These are phyloP conservation scores for Backusella luteola DNA, from an alignment of 192 early-diverging fungal genomes.

Conservation along the genomic window DNA sequence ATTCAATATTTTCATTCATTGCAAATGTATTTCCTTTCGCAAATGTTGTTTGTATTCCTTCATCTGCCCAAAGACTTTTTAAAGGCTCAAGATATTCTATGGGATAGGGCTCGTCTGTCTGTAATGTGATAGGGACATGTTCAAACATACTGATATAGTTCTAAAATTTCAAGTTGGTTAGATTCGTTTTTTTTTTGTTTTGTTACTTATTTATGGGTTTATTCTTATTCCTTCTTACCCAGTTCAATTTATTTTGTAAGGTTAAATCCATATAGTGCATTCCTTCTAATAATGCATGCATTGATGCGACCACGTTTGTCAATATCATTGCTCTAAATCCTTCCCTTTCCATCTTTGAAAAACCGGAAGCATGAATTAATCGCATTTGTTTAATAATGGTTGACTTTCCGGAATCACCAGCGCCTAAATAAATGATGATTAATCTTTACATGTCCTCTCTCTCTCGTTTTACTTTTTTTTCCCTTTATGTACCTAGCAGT, in stretches of 20 bases:
- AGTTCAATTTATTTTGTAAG: slow-evolving; percentile 36
- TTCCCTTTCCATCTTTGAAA: slow-evolving; percentile 30
- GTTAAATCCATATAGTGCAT: slow-evolving; percentile 16
- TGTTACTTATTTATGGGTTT: not conserved
- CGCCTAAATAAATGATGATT: slow-evolving; percentile 30
- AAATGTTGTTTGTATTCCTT: slow-evolving; percentile 42
- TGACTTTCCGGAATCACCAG: slow-evolving; percentile 55
- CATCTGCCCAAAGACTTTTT: slow-evolving; percentile 50
- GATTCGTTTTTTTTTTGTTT: not conserved
- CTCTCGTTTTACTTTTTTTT: not conserved
- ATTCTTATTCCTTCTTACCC: not conserved
- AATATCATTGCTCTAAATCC: slow-evolving; percentile 46
- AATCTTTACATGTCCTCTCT: too few species aligned
- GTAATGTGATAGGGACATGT: slow-evolving; percentile 29
- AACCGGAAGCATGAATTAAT: slow-evolving; percentile 24
- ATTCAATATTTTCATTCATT: slow-evolving; percentile 51
- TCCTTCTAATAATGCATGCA: slow-evolving; percentile 52
- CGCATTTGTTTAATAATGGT: slow-evolving; percentile 55
- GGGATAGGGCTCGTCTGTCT: slow-evolving; percentile 40
- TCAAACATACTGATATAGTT: slow-evolving; percentile 37
- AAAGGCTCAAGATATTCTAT: slow-evolving; percentile 40
- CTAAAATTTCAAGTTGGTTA: not conserved
- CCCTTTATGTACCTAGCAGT: slow-evolving; percentile 49
- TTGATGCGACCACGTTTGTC: slow-evolving; percentile 43
- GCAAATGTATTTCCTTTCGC: slow-evolving; percentile 51